Conservation (phyloP, 2,329 filamentous ascomycete species). For the Paraconiothyrium sp. region DNA sequence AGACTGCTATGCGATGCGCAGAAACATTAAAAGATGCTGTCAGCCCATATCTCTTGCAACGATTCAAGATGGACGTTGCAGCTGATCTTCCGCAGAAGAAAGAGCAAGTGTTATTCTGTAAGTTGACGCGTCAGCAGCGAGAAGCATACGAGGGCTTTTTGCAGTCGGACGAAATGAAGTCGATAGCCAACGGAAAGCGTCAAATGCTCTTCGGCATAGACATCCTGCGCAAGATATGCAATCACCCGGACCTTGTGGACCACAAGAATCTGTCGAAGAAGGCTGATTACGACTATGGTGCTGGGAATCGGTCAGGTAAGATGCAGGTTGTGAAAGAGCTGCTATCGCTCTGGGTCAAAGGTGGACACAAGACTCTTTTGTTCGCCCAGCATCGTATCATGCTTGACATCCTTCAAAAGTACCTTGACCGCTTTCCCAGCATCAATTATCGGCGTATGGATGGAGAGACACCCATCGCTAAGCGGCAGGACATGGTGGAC, state of each 20-base stretch:
- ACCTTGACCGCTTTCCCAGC: slow-evolving; percentile 72
- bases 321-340: slow-evolving; percentile 93
- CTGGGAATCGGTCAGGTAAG: slow-evolving; percentile 83
- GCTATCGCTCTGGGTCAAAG: slow-evolving; percentile 85
- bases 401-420: slow-evolving; percentile 91
- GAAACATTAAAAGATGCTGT: slow-evolving; percentile 94
- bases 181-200: slow-evolving; percentile 77
- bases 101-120: slow-evolving; percentile 96
- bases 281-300: slow-evolving; percentile 79
- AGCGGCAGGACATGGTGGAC: slow-evolving; percentile 89
- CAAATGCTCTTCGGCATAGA: slow-evolving; percentile 92
- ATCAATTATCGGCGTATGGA: slow-evolving; percentile 92
- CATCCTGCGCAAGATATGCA: slow-evolving; percentile 93
- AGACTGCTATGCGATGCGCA: slow-evolving; percentile 93
- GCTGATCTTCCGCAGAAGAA: slow-evolving; percentile 94
- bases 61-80: slow-evolving; percentile 93
- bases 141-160: slow-evolving; percentile 84
- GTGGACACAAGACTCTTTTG: slow-evolving; percentile 92
- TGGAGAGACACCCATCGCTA: slow-evolving; percentile 86
- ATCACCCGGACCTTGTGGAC: slow-evolving; percentile 89
- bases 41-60: slow-evolving; percentile 89
- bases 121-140: slow-evolving; percentile 81
- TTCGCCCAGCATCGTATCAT: slow-evolving; percentile 96
- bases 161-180: slow-evolving; percentile 82
- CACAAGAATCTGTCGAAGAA: slow-evolving; percentile 68